Base-by-base conservation (phyloP, 1,284 basidiomycete genomes). In the Wolfiporia cocos region DNA sequence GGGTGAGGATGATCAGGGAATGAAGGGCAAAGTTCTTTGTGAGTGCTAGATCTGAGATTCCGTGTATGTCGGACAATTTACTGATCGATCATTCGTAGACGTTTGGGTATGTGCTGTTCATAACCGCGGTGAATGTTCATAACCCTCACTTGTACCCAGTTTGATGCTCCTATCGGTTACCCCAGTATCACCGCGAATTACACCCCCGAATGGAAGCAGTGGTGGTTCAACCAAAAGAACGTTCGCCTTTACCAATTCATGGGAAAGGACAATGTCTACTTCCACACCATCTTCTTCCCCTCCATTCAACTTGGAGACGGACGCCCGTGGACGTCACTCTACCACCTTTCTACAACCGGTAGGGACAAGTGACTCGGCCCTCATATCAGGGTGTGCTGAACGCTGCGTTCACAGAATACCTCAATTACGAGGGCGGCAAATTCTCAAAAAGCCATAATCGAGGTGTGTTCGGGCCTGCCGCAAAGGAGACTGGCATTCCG, bases 371-470 rank as follows among this genome's bases (percentile, higher is more conserved):
- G n/a, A n/a, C 21, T 19, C 21, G 2, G 4, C 29, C 15, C 30
- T 46, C 12, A 55, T 28, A 11, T 23, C 24, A 30, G 20, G 26
- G 20, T 17, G 24, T n/a, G 20, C 18, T 41, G 22, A 18, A 48
- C 44, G 5, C 19, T 21, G 7, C 6, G n/a, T 39, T 22, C 39
- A 2, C 53, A 93, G 93, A 99, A 64, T 99, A 96, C 63, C 74
- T 99, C 46, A 97, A 98, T 61, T 99, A 99, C 64, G 96, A 99
- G 65, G 92, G 92, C 42, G 95, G 94, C 40, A 99, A 99, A 64
- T 99, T 99, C 74, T 96, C 92, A 43, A 99, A 99, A 70, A 94
- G 92, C 55, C 82, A 91, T 53, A 93, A 93, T 54, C 85, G 97
- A 45, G 96, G 96, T 46, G 96, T 99, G 1, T 99, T 99, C 52